Conservation (phyloP, 495 filamentous ascomycete genomes). For the Bacidia rubella region DNA sequence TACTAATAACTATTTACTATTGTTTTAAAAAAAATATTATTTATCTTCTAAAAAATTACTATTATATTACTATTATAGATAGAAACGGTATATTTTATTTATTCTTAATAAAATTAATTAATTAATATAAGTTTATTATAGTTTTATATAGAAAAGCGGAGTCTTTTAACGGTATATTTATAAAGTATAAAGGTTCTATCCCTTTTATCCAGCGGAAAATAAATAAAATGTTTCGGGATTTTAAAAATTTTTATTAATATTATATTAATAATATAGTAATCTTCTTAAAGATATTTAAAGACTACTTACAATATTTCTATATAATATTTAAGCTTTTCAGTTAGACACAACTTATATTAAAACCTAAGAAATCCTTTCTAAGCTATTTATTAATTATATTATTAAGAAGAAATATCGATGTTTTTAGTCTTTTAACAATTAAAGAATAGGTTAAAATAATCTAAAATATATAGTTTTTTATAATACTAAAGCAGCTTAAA, state of each 20-base stretch:
- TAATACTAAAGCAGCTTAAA: neutral
- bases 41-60: neutral
- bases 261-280: constrained; percentile 10
- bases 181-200: neutral
- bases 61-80: constrained; percentile 1
- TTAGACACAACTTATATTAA: neutral
- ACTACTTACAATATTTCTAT: neutral
- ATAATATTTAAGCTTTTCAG: neutral
- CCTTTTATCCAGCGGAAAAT: neutral
- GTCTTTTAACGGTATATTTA: neutral
- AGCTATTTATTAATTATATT: too few relatives aligned
- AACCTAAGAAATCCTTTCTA: neutral
- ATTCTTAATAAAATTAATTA: neutral
- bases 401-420: too few relatives aligned
- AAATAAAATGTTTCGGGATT: neutral
- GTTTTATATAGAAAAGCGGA: neutral
- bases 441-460: neutral
- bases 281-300: constrained; percentile 1
- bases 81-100: neutral
- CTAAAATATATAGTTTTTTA: neutral
- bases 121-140: neutral
- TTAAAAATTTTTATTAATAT: neutral
- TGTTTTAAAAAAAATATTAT: constrained; percentile 4
- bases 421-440: too few relatives aligned
- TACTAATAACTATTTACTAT: neutral